phyloP scores from a whole-genome alignment of 805 yeast genomes.

The Metschnikowia gruessii region DNA sequence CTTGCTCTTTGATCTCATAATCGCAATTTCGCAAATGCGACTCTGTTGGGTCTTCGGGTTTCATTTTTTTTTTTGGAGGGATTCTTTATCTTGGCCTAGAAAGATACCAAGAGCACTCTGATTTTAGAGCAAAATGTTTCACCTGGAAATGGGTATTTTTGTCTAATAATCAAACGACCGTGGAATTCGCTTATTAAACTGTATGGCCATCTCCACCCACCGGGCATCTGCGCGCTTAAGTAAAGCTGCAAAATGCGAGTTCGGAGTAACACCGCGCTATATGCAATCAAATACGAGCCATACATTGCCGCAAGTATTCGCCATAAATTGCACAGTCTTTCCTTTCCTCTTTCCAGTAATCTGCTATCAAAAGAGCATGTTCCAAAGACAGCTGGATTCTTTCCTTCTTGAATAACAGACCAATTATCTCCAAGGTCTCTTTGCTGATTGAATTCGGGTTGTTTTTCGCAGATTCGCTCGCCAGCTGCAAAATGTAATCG shows the following conservation, averaged over 20 bases:
- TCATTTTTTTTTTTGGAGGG: background rate
- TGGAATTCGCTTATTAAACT: background rate
- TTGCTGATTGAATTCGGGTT: background rate
- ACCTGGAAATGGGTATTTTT: background rate
- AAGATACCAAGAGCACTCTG: background rate
- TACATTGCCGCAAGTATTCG: conserved; percentile 20
- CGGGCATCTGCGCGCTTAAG: conserved; percentile 13
- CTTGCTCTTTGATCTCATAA: conserved; percentile 45
- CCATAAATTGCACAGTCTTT: conserved; percentile 32
- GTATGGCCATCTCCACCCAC: background rate
- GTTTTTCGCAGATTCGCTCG: background rate
- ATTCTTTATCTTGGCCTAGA: background rate
- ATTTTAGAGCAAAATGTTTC: no score
- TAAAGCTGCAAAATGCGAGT: conserved; percentile 21
- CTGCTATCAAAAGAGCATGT: conserved; percentile 29
- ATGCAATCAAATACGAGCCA: conserved; percentile 12
- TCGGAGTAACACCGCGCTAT: conserved; percentile 13
- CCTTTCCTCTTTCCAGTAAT: conserved; percentile 37
- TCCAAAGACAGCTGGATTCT: conserved; percentile 19
- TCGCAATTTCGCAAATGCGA: conserved; percentile 26
- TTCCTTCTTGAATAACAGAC: conserved; percentile 5
- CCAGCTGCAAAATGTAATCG: conserved; percentile 18
- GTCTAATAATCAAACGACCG: background rate
- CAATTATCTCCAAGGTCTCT: conserved; percentile 1
- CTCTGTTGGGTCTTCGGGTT: conserved; percentile 3